Evolutionary conservation across 2,329 filamentous ascomycete species (phyloP).

Genomic region (Paraphoma sp.): DNA sequence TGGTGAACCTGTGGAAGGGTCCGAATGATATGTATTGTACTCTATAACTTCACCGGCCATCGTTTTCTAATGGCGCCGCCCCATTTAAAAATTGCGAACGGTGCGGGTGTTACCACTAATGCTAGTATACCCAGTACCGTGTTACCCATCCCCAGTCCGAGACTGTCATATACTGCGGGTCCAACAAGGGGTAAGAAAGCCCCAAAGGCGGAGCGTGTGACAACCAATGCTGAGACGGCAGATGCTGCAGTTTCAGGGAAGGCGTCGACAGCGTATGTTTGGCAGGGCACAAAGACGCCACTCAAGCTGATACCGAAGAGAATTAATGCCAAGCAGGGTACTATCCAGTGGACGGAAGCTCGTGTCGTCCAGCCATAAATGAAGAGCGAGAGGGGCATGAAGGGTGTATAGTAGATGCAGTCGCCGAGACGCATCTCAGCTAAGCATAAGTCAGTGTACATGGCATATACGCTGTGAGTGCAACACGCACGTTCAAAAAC

Average conservation of each 20-base stretch:
- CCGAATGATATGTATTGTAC: not conserved
- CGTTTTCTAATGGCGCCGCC: constrained; percentile 50
- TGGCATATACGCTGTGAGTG: constrained; percentile 4
- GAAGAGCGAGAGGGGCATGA: constrained; percentile 44
- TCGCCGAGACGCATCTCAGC: constrained; percentile 45
- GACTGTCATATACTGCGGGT: constrained; percentile 18
- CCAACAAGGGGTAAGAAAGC: constrained; percentile 31
- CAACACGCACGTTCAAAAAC: constrained; percentile 25
- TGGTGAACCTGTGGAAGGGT: not conserved
- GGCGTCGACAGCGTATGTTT: constrained; percentile 44
- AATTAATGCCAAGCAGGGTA: constrained; percentile 44
- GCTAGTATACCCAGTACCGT: constrained; percentile 72
- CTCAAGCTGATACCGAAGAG: constrained; percentile 33
- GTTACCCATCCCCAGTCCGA: constrained; percentile 37
- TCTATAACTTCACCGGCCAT: constrained; percentile 3
- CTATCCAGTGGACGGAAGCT: constrained; percentile 60
- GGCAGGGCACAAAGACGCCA: constrained; percentile 27
- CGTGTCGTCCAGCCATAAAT: constrained; percentile 62
- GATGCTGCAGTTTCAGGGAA: constrained; percentile 42
- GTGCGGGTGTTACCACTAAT: constrained; percentile 70
- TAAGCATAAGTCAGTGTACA: constrained; percentile 3
- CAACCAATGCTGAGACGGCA: constrained; percentile 40
- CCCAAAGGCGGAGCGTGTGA: constrained; percentile 22
- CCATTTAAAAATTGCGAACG: constrained; percentile 74
- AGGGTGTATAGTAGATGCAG: constrained; percentile 40